These are phyloP conservation scores for Plasmopara muralis DNA, from an alignment of 352 stramenopile species.

Conservation along the genomic window DNA sequence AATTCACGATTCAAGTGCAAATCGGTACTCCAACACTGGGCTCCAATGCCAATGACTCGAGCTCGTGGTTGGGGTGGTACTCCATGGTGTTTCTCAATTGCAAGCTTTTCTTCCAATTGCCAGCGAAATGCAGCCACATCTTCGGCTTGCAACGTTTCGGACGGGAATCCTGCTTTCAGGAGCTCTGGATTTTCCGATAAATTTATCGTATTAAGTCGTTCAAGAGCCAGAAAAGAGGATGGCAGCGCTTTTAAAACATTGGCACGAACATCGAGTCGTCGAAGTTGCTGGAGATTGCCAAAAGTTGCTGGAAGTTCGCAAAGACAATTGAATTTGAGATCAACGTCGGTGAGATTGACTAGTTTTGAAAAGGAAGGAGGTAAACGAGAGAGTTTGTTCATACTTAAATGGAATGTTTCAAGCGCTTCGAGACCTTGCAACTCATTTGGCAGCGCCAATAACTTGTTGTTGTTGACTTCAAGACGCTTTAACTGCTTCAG, in stretches of 20 bases:
- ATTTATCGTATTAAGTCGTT: constrained; percentile 37
- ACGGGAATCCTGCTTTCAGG: constrained; percentile 23
- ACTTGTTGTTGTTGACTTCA: constrained; percentile 64
- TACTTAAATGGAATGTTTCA: constrained; percentile 38
- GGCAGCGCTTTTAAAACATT: constrained; percentile 50
- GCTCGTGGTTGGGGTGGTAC: constrained; percentile 31
- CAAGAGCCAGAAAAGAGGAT: constrained; percentile 39
- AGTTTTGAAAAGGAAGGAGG: constrained; percentile 49
- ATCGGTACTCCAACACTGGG: constrained; percentile 62
- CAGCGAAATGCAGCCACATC: constrained; percentile 42
- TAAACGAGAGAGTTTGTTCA: constrained; percentile 50
- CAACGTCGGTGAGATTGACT: constrained; percentile 45
- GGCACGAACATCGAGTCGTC: constrained; percentile 47
- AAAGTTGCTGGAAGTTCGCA: constrained; percentile 35
- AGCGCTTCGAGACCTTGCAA: constrained; percentile 46
- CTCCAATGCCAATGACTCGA: constrained; percentile 34
- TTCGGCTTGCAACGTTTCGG: constrained; percentile 36
- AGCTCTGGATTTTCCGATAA: constrained; percentile 48
- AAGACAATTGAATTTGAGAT: constrained; percentile 72
- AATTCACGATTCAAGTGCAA: constrained; percentile 62
- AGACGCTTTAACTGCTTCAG: constrained; percentile 49
- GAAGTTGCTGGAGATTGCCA: constrained; percentile 35
- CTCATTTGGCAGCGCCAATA: constrained; percentile 45
- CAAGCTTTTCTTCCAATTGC: constrained; percentile 48
- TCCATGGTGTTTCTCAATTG: constrained; percentile 31